These are phyloP conservation scores for Brettanomyces bruxellensis DNA, from an alignment of 805 yeast genomes.

Conservation along the genomic window DNA sequence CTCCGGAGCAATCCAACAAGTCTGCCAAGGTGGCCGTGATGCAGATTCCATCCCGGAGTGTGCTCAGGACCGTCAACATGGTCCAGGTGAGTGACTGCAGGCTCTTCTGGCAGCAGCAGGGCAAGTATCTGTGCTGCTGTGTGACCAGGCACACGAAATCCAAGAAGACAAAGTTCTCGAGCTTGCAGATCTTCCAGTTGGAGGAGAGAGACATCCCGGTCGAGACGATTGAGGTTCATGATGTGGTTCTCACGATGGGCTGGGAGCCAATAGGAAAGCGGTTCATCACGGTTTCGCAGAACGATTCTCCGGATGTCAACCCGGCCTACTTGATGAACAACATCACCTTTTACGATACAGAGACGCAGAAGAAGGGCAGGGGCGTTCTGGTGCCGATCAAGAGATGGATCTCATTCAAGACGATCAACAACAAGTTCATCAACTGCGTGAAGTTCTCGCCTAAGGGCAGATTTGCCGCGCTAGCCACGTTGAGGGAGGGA, in stretches of 20 bases:
- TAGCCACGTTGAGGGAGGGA: constrained; percentile 33
- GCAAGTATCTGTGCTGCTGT: constrained; percentile 78
- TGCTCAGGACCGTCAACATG: constrained; percentile 83
- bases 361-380: constrained; percentile 38
- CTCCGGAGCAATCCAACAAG: constrained; percentile 85
- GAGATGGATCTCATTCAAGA: constrained; percentile 42
- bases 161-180: constrained; percentile 83
- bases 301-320: constrained; percentile 42
- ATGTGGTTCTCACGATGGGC: constrained; percentile 76
- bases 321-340: constrained; percentile 56
- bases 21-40: constrained; percentile 90
- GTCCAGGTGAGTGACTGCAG: constrained; percentile 90
- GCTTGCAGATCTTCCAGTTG: constrained; percentile 83
- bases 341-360: constrained; percentile 77
- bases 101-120: constrained; percentile 90
- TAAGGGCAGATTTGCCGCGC: constrained; percentile 73
- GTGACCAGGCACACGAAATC: constrained; percentile 97
- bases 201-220: constrained; percentile 89
- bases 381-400: constrained; percentile 11
- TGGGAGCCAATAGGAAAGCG: constrained; percentile 96
- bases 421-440: constrained; percentile 50
- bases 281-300: constrained; percentile 67
- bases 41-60: constrained; percentile 75
- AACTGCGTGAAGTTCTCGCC: constrained; percentile 86
- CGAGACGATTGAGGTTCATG: constrained; percentile 88